Conservation (phyloP, 805 yeast genomes). For the Crinitomyces ghanaensis region DNA sequence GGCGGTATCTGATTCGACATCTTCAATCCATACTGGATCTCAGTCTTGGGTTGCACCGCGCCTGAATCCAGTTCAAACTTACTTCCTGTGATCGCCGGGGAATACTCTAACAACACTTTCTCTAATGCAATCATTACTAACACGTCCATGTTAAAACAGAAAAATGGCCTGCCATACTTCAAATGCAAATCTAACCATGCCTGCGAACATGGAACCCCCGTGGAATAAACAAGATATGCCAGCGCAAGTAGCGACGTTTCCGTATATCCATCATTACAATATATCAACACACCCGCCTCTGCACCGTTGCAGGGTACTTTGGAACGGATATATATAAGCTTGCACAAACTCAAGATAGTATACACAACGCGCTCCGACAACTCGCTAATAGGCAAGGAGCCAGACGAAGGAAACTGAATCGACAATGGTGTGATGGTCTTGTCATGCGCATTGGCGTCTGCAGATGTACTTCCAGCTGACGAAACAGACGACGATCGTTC, state of each 20-base stretch:
- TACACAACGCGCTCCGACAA: slow-evolving; percentile 48
- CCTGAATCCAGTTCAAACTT: slow-evolving; percentile 9
- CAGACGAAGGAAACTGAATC: slow-evolving; percentile 68
- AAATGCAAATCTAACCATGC: slow-evolving; percentile 56
- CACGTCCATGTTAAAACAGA: slow-evolving; percentile 69
- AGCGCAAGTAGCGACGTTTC: slow-evolving; percentile 71
- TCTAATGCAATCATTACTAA: slow-evolving; percentile 52
- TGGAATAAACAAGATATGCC: slow-evolving; percentile 59
- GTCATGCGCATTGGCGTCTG: background rate
- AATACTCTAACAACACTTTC: slow-evolving; percentile 43
- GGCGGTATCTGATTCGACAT: slow-evolving; percentile 3
- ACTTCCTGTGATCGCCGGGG: slow-evolving; percentile 34
- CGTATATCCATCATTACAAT: slow-evolving; percentile 87
- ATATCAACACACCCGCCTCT: slow-evolving; percentile 37
- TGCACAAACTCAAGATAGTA: slow-evolving; percentile 58
- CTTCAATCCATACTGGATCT: slow-evolving; percentile 1
- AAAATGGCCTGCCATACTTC: slow-evolving; percentile 65
- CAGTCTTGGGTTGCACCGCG: slow-evolving; percentile 7
- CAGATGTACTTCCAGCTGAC: background rate
- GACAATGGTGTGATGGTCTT: slow-evolving; percentile 12
- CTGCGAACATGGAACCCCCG: slow-evolving; percentile 47
- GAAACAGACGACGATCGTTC: background rate
- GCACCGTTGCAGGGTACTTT: slow-evolving; percentile 15
- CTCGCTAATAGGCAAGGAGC: slow-evolving; percentile 69
- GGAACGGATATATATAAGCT: slow-evolving; percentile 40